Evolutionary conservation across 805 yeast species (phyloP).

Genomic region (Lachancea cidri): DNA sequence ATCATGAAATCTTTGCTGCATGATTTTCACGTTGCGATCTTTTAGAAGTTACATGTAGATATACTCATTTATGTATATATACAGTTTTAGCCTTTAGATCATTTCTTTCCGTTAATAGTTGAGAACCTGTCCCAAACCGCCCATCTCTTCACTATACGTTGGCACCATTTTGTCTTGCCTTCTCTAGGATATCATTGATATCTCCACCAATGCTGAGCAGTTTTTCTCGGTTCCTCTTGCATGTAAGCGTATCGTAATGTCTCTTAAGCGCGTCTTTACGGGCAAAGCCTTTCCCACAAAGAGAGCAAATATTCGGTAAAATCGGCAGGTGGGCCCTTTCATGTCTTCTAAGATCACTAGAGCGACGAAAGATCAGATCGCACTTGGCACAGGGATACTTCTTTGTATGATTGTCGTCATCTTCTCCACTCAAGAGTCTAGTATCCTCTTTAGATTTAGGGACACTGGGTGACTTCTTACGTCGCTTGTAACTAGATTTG

Average conservation of each 20-base stretch:
- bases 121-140: neutral
- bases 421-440: constrained; percentile 1
- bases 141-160: constrained; percentile 11
- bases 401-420: constrained; percentile 23
- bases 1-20: neutral
- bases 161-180: constrained; percentile 27
- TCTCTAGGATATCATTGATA: constrained; percentile 30
- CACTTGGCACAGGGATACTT: constrained; percentile 58
- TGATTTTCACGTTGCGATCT: neutral
- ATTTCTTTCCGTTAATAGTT: neutral
- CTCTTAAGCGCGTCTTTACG: constrained; percentile 77
- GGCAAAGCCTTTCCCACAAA: constrained; percentile 80
- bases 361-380: constrained; percentile 56
- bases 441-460: constrained; percentile 1
- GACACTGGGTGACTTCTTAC: constrained; percentile 3
- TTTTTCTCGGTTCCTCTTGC: constrained; percentile 64
- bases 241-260: constrained; percentile 68
- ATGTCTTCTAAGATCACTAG: constrained; percentile 68
- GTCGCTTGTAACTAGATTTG: neutral
- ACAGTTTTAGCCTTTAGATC: neutral
- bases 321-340: constrained; percentile 67
- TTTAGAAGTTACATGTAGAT: neutral
- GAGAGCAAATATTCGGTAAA: constrained; percentile 68
- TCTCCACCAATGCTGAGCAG: constrained; percentile 37
- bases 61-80: neutral